Evolutionary conservation across 768 basidiomycete species (phyloP), one percentile per base, ranked within the genome.

Genomic region (Naganishia kalamii): DNA sequence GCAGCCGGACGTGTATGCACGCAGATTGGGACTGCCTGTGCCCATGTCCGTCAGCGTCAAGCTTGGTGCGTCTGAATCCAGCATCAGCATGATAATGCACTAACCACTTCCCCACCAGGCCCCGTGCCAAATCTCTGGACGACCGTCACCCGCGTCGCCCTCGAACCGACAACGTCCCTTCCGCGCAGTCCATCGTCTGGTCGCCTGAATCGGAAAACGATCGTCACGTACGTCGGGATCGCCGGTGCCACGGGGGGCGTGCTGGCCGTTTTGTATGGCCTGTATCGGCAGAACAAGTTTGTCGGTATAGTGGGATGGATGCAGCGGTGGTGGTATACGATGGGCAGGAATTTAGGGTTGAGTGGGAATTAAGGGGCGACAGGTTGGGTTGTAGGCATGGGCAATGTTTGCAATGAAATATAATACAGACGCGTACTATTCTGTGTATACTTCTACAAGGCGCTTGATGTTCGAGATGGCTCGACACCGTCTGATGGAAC

Each of bases 1-100:
- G 23, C 94, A 99, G 74, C 94, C 94, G 40, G 94, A 98, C 74
- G 91, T 93, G 13, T 99, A 99, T 75, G 94, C 92, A 76, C 82
- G 92, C 74, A 83, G 91, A 66, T 79, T 97, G 57, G 85, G 86
- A 10, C 81, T 99, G n/a, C 90, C 88, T 68, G 91, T 94, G 4
- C 94, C 94, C 29, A 91, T 98, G 48, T 87, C 94, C 2, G 91
- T 98, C 30, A 93, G 90, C 77, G 87, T 93, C 47, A 88, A 87
- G 78, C 86, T 86, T 3, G 88, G 86, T 49, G 88, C 91, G 75
- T 86, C 83, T 10, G 12, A 89, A 90, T 74, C 86, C n/a, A 17
- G 8, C 12, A 19, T 41, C 11, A 48, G 37, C n/a, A 27, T 23
- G 25, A 27, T 44, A 29, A 21, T 19, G n/a, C 43, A 15, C 35